Evolutionary conservation across 306 rosid genomes (phyloP).

Genomic region (Vigna angularis): DNA sequence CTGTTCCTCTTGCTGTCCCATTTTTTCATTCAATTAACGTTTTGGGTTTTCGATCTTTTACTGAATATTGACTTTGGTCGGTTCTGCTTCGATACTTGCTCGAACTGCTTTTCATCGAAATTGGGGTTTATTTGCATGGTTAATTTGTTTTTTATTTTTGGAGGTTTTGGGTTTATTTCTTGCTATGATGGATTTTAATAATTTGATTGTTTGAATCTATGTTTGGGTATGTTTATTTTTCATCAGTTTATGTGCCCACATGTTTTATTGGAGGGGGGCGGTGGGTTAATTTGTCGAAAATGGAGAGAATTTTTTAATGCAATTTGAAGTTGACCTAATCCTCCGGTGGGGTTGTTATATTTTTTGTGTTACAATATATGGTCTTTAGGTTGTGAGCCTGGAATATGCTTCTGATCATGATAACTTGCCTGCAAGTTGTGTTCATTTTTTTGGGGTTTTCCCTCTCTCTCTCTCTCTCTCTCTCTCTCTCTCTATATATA

Average conservation of each 20-base stretch:
- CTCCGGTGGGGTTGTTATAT: constrained; percentile 25
- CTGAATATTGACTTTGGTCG: constrained; percentile 39
- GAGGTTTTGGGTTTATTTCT: background rate
- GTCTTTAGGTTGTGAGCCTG: constrained; percentile 37
- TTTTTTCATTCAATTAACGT: constrained; percentile 22
- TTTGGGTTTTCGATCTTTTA: constrained; percentile 39
- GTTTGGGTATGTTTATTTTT: constrained; percentile 42
- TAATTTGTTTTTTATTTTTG: background rate
- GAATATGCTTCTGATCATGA: constrained; percentile 50
- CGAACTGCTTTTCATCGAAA: constrained; percentile 6
- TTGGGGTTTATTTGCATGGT: constrained; percentile 30
- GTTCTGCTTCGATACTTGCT: constrained; percentile 28
- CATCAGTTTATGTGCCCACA: background rate
- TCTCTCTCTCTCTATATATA: no score
- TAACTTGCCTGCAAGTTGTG: constrained; percentile 34
- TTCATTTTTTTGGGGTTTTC: constrained; percentile 26
- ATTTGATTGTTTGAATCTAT: constrained; percentile 37
- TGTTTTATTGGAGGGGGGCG: background rate
- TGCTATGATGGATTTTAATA: background rate
- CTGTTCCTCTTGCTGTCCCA: constrained; percentile 37
- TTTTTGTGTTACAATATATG: constrained; percentile 17
- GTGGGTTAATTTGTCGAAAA: constrained; percentile 24
- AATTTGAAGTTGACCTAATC: constrained; percentile 33
- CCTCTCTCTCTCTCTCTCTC: background rate
- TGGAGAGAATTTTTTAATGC: constrained; percentile 15